phyloP scores from a whole-genome alignment of 176 grass and related monocot species.

The Microstegium vimineum region DNA sequence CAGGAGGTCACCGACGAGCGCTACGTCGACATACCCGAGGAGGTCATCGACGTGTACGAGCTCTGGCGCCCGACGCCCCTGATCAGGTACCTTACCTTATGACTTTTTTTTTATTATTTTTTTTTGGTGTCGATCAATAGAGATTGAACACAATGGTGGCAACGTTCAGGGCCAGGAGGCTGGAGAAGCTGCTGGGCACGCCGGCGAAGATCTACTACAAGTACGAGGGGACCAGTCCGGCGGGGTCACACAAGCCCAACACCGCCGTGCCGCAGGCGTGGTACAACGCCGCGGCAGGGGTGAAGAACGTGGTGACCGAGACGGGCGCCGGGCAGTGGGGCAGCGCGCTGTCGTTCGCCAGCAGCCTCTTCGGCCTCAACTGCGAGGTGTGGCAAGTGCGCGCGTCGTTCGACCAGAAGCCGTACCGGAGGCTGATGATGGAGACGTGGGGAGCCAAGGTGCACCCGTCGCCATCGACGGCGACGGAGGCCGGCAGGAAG shows the following conservation, averaged over 20 bases:
- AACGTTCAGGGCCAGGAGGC: conserved; percentile 61
- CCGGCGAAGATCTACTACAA: conserved; percentile 99
- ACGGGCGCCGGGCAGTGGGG: conserved; percentile 98
- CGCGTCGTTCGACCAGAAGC: conserved; percentile 95
- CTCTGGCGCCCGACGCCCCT: conserved; percentile 96
- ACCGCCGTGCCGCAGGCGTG: conserved; percentile 92
- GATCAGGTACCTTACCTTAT: conserved; percentile 52
- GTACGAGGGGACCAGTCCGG: conserved; percentile 95
- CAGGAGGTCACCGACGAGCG: conserved; percentile 75
- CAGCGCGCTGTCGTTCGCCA: conserved; percentile 90
- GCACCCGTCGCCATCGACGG: conserved; percentile 65
- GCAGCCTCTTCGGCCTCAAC: conserved; percentile 78
- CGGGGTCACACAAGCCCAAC: conserved; percentile 92
- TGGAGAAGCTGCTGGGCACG: conserved; percentile 76
- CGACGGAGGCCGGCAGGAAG: conserved; percentile 57
- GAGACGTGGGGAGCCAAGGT: conserved; percentile 96
- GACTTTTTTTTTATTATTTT: no score
- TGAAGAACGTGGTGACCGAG: conserved; percentile 83
- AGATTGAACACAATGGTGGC: background rate
- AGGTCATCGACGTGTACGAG: conserved; percentile 66
- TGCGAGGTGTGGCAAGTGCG: conserved; percentile 99
- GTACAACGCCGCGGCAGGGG: conserved; percentile 78
- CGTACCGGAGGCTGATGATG: conserved; percentile 89
- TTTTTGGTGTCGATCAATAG: no score
- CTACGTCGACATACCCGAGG: conserved; percentile 78